Conservation (phyloP, 371 early-diverging fungal genomes). For the Parasitella parasitica region DNA sequence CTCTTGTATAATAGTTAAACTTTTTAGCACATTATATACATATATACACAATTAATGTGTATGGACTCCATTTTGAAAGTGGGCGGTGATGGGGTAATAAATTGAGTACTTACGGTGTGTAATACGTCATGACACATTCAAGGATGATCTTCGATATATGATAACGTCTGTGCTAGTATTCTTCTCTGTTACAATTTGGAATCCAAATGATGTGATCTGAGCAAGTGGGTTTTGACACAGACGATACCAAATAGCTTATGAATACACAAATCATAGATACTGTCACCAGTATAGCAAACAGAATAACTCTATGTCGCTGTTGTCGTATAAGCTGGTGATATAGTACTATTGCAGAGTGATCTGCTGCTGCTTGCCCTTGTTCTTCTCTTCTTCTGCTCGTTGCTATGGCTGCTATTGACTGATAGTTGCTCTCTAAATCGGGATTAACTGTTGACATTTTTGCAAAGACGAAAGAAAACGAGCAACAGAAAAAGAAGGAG, state of each 20-base stretch:
- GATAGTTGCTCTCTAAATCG: constrained; percentile 2
- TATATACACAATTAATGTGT: too few species aligned
- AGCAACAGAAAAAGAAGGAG: background rate
- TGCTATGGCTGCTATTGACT: background rate
- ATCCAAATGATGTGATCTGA: constrained; percentile 17
- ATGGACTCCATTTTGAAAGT: too few species aligned
- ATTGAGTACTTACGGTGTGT: too few species aligned
- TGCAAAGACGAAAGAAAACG: background rate
- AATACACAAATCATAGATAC: constrained; percentile 18
- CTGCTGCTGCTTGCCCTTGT: background rate
- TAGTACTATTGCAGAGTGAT: background rate
- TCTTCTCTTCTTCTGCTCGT: background rate
- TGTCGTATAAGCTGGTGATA: background rate
- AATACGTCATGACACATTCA: background rate
- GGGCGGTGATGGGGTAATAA: too few species aligned
- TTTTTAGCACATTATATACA: too few species aligned
- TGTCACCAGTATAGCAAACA: constrained; percentile 9
- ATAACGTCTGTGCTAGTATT: background rate
- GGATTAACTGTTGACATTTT: background rate
- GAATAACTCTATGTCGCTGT: constrained; percentile 1
- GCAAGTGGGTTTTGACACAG: constrained; percentile 11
- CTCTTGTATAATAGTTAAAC: too few species aligned
- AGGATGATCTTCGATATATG: background rate
- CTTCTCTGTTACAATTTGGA: constrained; percentile 18
- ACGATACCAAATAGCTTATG: constrained; percentile 10